Percentiles rank a stretch among this genome's conserved stretches.
phyloP scores from a whole-genome alignment of 106 monocot species.

The Dactylorhiza incarnata region DNA sequence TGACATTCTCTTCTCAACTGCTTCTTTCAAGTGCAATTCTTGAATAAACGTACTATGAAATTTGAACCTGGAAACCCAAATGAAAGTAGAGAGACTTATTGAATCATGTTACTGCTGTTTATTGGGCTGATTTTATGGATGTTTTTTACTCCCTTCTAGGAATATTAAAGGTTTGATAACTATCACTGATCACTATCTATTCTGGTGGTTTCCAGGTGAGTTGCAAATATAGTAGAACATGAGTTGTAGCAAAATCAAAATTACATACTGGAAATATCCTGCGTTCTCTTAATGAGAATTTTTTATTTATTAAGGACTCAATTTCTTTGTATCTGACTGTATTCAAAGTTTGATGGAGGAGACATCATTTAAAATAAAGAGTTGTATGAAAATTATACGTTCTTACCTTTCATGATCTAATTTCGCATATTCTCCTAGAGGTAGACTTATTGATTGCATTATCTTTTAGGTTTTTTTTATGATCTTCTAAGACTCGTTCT shows the following conservation, averaged over 20 bases:
- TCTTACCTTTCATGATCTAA: not conserved
- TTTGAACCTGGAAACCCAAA: not conserved
- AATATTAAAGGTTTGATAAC: no score
- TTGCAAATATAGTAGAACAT: not conserved
- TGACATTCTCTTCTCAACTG: no score
- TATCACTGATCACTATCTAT: no score
- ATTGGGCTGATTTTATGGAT: no score
- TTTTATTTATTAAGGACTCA: not conserved
- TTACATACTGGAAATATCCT: not conserved
- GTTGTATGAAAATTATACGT: not conserved
- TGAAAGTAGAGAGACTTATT: not conserved
- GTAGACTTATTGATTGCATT: not conserved
- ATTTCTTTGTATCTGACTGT: constrained; percentile 2
- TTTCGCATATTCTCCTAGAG: not conserved
- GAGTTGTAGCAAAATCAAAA: not conserved
- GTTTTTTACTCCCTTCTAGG: no score
- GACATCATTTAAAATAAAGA: not conserved
- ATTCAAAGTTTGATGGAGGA: not conserved
- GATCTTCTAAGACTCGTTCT: not conserved
- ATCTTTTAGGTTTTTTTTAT: not conserved
- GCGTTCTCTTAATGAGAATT: not conserved
- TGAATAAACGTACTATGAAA: not conserved
- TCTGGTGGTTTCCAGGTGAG: no score
- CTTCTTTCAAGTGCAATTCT: no score
- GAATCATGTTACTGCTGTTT: no score